Evolutionary conservation across 2,329 filamentous ascomycete species (phyloP).

Genomic region (Ophiostoma tasmaniense): DNA sequence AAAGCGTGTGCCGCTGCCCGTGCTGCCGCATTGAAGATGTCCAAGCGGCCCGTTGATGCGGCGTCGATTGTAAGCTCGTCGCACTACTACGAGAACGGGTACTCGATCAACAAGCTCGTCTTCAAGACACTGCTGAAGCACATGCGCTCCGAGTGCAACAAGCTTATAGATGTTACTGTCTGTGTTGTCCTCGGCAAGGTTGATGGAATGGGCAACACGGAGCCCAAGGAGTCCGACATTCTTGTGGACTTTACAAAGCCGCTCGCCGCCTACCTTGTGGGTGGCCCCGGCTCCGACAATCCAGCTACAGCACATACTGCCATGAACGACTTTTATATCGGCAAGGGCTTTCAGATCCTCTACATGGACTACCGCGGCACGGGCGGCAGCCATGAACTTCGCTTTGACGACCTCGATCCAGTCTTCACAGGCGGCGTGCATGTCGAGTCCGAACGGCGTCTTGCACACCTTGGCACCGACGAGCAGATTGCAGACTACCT

Average conservation of each 20-base stretch:
- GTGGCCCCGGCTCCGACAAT: slow-evolving; percentile 56
- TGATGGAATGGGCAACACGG: background rate
- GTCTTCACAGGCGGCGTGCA: background rate
- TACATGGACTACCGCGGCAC: slow-evolving; percentile 67
- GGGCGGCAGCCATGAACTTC: slow-evolving; percentile 55
- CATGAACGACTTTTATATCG: slow-evolving; percentile 52
- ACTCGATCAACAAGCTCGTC: background rate
- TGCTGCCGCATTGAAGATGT: background rate
- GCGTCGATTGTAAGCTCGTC: background rate
- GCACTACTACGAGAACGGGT: background rate
- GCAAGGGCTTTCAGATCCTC: slow-evolving; percentile 58
- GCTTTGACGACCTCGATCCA: slow-evolving; percentile 39
- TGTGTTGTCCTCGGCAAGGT: background rate
- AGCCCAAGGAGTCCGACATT: background rate
- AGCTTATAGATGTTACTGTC: background rate
- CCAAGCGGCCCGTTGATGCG: background rate
- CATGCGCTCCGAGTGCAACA: background rate
- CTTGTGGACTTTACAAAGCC: background rate
- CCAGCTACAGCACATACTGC: slow-evolving; percentile 10
- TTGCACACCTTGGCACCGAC: background rate
- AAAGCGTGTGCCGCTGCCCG: background rate
- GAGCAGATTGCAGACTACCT: slow-evolving; percentile 8
- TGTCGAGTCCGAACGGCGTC: background rate
- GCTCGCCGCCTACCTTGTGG: slow-evolving; percentile 51
- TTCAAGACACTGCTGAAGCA: background rate